Conservation (phyloP, 169 alveolate genomes). For the Cryptosporidium baileyi region DNA sequence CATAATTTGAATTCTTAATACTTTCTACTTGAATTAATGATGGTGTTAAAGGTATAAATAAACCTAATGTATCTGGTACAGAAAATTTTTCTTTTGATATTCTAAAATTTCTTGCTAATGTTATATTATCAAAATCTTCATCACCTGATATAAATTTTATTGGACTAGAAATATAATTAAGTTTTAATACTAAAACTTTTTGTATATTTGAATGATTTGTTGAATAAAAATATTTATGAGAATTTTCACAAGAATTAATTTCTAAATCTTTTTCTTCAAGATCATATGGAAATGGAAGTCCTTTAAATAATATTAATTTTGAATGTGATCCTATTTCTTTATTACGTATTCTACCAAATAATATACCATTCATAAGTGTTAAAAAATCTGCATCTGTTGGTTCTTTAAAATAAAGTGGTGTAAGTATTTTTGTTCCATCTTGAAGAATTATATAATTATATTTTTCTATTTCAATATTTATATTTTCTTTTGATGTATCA, state of each 20-base stretch:
- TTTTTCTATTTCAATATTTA: neutral
- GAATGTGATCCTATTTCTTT: neutral
- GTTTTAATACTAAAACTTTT: conserved; percentile 23
- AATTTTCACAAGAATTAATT: neutral
- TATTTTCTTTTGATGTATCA: neutral
- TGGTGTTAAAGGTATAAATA: conserved; percentile 22
- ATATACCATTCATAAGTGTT: conserved; percentile 17
- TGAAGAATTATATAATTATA: neutral
- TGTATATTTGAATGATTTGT: conserved; percentile 14
- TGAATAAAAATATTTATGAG: neutral
- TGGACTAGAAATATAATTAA: neutral
- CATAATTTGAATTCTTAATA: neutral
- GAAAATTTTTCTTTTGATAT: conserved; percentile 40
- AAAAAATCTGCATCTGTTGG: neutral
- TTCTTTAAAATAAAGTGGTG: conserved; percentile 23
- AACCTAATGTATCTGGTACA: neutral
- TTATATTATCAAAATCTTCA: neutral
- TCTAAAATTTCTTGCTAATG: conserved; percentile 4
- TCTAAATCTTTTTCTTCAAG: neutral
- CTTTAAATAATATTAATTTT: neutral
- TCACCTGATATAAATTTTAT: neutral
- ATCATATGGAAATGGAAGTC: conserved; percentile 11
- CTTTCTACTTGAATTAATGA: conserved; percentile 15
- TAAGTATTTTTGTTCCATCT: neutral
- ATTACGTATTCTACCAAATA: neutral